Evolutionary conservation across 306 rosid species (phyloP), one percentile per base, ranked within the genome.

Genomic region (Vachellia pachyceras): DNA sequence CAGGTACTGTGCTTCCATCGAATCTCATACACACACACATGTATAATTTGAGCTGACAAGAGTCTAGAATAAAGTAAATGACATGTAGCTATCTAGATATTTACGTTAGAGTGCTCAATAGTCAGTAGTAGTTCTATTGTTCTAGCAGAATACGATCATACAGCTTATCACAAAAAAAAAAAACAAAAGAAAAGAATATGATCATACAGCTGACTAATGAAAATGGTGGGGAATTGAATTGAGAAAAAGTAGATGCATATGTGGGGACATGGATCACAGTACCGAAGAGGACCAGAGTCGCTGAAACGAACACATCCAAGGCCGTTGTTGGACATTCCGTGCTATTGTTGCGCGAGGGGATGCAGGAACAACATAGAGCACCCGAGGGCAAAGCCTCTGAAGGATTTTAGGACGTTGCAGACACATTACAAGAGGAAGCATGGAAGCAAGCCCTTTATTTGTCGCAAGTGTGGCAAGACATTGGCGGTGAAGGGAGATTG

Each of bases 201-300:
- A 5, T 63, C 13, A 7, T 22, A 58, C 10, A 5, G 40, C 18
- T 33, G 7, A 63, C 41, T 33, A 0, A 6, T 63, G 18, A 63
- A 33, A 29, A 0, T 35, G 41, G 69, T 64, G n/a, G 20, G 20
- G 9, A 2, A 13, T 35, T 64, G 44, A 36, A 82, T n/a, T 29
- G 47, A 0, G 45, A 67, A 0, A 57, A 75, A 72, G 64, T 54
- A 90, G 95, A 92, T 92, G 97, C 97, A 92, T 60, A 89, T 92
- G 93, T 90, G 97, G 97, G 97, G 94, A 40, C 95, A 90, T 66
- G 97, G 97, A 0, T 90, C 95, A 10, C 92, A 92, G 29, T 92
- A 90, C 23, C 78, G 92, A 0, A 87, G 83, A 87, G 97, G 97
- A 12, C 84, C 91, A 11, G 94, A 87, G 63, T 92, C 95, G 14